Evolutionary conservation across 495 filamentous ascomycete genomes (phyloP).

Genomic region (Pyrenopolyporus hunteri): DNA sequence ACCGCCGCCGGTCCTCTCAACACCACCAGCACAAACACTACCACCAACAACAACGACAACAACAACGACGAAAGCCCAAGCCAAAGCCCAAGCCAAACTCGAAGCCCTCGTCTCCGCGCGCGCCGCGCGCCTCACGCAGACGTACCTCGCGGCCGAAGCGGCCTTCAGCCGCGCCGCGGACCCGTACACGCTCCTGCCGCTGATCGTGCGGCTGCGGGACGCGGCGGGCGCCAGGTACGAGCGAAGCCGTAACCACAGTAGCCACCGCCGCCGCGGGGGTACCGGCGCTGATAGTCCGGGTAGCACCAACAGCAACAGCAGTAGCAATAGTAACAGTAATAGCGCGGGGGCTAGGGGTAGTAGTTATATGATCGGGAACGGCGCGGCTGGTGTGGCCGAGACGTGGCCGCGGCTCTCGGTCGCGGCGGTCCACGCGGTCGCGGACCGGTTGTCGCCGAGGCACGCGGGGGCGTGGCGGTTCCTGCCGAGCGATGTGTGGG

Average conservation of each 20-base stretch:
- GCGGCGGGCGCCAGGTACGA: no score
- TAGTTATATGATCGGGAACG: no score
- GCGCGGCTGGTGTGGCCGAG: no score
- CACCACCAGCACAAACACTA: constrained; percentile 19
- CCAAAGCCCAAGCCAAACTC: no score
- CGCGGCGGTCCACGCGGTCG: constrained; percentile 38
- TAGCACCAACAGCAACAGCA: no score
- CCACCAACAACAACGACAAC: no score
- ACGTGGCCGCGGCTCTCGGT: constrained; percentile 49
- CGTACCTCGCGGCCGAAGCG: constrained; percentile 14
- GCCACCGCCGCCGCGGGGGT: no score
- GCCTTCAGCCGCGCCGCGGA: constrained; percentile 4
- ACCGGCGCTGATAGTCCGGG: no score
- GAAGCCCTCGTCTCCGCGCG: neutral
- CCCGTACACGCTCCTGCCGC: constrained; percentile 30
- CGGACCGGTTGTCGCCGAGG: constrained; percentile 32
- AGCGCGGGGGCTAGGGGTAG: no score
- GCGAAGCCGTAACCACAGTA: no score
- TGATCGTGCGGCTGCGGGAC: constrained; percentile 35
- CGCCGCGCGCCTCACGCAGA: constrained; percentile 19
- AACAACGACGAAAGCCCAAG: no score
- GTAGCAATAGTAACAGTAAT: no score
- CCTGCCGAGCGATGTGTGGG: constrained; percentile 46
- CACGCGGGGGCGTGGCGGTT: constrained; percentile 51
- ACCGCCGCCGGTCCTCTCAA: constrained; percentile 9